phyloP scores from a whole-genome alignment of 352 stramenopile species.

The Pythium biforme region DNA sequence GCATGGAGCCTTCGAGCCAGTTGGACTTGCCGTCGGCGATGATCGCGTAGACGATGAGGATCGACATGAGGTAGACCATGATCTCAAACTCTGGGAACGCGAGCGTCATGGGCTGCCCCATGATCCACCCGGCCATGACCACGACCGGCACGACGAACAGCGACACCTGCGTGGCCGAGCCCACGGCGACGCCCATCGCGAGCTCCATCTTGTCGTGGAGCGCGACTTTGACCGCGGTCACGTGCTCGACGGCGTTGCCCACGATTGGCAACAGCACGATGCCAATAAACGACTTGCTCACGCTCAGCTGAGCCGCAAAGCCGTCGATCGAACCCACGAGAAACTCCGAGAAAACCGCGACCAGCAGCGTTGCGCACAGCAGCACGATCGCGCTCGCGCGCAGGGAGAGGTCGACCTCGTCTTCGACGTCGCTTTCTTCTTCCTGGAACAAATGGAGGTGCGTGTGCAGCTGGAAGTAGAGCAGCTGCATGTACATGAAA shows the following conservation, averaged over 20 bases:
- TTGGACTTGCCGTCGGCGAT: constrained; percentile 91
- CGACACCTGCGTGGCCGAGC: constrained; percentile 95
- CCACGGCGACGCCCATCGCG: constrained; percentile 97
- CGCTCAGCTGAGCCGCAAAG: constrained; percentile 54
- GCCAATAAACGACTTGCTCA: constrained; percentile 90
- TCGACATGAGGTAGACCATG: constrained; percentile 93
- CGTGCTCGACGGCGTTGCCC: constrained; percentile 98
- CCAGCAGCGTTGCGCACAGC: constrained; percentile 82
- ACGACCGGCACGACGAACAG: constrained; percentile 96
- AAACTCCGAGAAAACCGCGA: constrained; percentile 94
- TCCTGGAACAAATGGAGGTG: constrained; percentile 92
- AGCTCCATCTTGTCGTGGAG: constrained; percentile 99
- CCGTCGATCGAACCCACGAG: constrained; percentile 86
- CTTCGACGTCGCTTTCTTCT: constrained; percentile 45
- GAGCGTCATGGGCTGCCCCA: constrained; percentile 93
- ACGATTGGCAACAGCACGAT: constrained; percentile 97
- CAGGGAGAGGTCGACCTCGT: constrained; percentile 83
- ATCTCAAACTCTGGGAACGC: constrained; percentile 97
- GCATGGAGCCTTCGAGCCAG: constrained; percentile 91
- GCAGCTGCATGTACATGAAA: constrained; percentile 93
- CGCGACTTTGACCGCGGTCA: constrained; percentile 95
- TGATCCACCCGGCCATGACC: constrained; percentile 93
- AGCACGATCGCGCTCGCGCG: constrained; percentile 79
- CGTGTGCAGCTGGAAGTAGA: constrained; percentile 96
- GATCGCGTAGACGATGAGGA: constrained; percentile 94